These are phyloP conservation scores for Berkeleyomyces rouxiae DNA, from an alignment of 2,329 filamentous ascomycete species.

Conservation along the genomic window DNA sequence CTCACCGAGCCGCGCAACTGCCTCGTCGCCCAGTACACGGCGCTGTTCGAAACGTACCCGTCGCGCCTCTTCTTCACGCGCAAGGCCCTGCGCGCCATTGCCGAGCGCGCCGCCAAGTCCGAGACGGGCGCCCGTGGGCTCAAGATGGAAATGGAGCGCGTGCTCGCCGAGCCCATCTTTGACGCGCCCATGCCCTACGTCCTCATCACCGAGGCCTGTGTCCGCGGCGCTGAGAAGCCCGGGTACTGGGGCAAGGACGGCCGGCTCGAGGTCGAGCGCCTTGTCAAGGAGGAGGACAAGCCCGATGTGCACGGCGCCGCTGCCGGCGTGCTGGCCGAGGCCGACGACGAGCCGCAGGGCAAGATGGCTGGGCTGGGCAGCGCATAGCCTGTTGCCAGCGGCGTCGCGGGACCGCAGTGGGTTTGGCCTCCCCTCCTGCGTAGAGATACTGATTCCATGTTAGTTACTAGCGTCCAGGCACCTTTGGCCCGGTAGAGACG, in stretches of 20 bases:
- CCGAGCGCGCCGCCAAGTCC: slow-evolving; percentile 42
- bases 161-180: slow-evolving; percentile 67
- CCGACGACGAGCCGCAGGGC: slow-evolving; percentile 20
- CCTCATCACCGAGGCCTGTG: slow-evolving; percentile 54
- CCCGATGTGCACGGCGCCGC: slow-evolving; percentile 14
- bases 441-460: too few relatives aligned
- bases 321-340: neutral
- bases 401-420: neutral
- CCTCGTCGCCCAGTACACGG: slow-evolving; percentile 72
- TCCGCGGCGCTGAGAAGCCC: slow-evolving; percentile 42
- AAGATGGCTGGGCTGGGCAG: slow-evolving; percentile 32
- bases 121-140: slow-evolving; percentile 64
- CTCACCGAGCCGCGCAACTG: slow-evolving; percentile 85
- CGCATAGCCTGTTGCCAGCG: slow-evolving; percentile 20
- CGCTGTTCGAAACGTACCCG: slow-evolving; percentile 66
- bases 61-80: slow-evolving; percentile 72
- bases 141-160: slow-evolving; percentile 65
- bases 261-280: slow-evolving; percentile 49
- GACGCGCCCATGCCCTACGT: slow-evolving; percentile 63
- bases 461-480: too few relatives aligned
- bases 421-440: too few relatives aligned
- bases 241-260: slow-evolving; percentile 54
- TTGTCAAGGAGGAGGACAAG: slow-evolving; percentile 45
- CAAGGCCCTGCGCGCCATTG: slow-evolving; percentile 64
- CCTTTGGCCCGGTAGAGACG: too few relatives aligned